These are phyloP conservation scores for Ceriops decandra DNA, from an alignment of 345 rosid genomes.

Conservation along the genomic window DNA sequence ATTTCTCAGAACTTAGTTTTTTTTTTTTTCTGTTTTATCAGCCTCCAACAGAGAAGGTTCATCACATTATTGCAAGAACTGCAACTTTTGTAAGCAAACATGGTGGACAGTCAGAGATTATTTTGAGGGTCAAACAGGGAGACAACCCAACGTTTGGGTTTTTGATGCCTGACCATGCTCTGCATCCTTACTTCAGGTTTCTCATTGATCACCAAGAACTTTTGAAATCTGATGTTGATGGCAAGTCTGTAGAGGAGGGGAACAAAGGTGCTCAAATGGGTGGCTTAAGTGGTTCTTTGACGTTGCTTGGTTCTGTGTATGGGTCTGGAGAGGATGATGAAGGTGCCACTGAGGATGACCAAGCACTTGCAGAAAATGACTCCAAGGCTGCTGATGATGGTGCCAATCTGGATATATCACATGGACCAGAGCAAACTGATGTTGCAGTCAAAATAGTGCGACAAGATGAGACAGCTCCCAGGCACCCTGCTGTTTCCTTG, in stretches of 20 bases:
- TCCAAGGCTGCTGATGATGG: constrained; percentile 27
- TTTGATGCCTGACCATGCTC: constrained; percentile 82
- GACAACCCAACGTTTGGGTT: constrained; percentile 92
- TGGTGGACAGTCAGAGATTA: constrained; percentile 93
- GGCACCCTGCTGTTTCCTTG: constrained; percentile 30
- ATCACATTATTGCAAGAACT: constrained; percentile 88
- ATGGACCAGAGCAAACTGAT: constrained; percentile 36
- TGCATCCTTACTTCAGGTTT: constrained; percentile 75
- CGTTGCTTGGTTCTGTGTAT: constrained; percentile 78
- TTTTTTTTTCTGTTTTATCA: constrained; percentile 37
- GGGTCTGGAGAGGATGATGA: constrained; percentile 91
- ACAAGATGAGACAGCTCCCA: constrained; percentile 37
- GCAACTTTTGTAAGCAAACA: constrained; percentile 74
- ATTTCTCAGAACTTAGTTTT: constrained; percentile 27
- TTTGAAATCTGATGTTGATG: constrained; percentile 29
- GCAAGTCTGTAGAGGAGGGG: constrained; percentile 45
- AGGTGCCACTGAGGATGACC: constrained; percentile 34
- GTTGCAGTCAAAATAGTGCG: constrained; percentile 22
- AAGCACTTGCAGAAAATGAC: constrained; percentile 22
- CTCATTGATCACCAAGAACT: constrained; percentile 85
- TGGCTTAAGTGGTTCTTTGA: constrained; percentile 58
- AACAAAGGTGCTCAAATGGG: constrained; percentile 35
- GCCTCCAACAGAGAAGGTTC: constrained; percentile 90
- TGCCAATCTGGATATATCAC: constrained; percentile 28
- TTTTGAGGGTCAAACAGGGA: constrained; percentile 96